Evolutionary conservation across 2,329 filamentous ascomycete species (phyloP).

Genomic region (Diplocarpon mali): DNA sequence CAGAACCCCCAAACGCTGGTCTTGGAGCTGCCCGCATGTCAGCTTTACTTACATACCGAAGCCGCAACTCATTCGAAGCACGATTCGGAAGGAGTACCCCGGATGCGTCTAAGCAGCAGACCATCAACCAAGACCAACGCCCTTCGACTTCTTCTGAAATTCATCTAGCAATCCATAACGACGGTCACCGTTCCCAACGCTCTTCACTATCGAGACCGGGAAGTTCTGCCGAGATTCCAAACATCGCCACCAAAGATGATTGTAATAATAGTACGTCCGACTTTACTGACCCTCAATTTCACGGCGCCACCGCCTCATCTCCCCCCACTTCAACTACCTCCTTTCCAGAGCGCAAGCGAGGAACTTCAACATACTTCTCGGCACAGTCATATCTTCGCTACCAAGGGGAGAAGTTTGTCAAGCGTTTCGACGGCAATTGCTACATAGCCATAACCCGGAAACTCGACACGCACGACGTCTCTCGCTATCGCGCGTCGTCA

Average conservation of each 20-base stretch:
- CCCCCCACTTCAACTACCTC: slow-evolving; percentile 32
- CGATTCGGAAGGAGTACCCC: slow-evolving; percentile 90
- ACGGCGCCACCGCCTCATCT: slow-evolving; percentile 44
- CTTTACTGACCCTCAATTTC: slow-evolving; percentile 58
- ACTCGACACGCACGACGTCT: slow-evolving; percentile 93
- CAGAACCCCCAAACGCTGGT: slow-evolving; percentile 76
- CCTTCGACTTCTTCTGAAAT: slow-evolving; percentile 39
- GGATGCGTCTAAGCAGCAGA: slow-evolving; percentile 72
- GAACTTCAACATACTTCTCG: slow-evolving; percentile 81
- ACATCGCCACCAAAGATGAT: slow-evolving; percentile 14
- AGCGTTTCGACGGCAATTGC: slow-evolving; percentile 94
- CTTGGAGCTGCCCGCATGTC: slow-evolving; percentile 95
- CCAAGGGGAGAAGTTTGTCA: slow-evolving; percentile 92
- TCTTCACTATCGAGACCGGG: slow-evolving; percentile 35
- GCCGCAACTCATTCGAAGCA: slow-evolving; percentile 91
- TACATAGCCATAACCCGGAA: slow-evolving; percentile 99
- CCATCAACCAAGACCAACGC: slow-evolving; percentile 59
- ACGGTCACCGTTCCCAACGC: slow-evolving; percentile 58
- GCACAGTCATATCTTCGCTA: slow-evolving; percentile 96
- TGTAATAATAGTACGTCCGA: slow-evolving; percentile 25
- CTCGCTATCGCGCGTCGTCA: slow-evolving; percentile 51
- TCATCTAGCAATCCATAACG: slow-evolving; percentile 74
- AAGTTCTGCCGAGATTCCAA: slow-evolving; percentile 17
- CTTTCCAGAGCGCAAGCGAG: slow-evolving; percentile 25
- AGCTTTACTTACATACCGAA: slow-evolving; percentile 88